phyloP scores from a whole-genome alignment of 192 early-diverging fungal genomes.

The Phycomyces blakesleeanus region DNA sequence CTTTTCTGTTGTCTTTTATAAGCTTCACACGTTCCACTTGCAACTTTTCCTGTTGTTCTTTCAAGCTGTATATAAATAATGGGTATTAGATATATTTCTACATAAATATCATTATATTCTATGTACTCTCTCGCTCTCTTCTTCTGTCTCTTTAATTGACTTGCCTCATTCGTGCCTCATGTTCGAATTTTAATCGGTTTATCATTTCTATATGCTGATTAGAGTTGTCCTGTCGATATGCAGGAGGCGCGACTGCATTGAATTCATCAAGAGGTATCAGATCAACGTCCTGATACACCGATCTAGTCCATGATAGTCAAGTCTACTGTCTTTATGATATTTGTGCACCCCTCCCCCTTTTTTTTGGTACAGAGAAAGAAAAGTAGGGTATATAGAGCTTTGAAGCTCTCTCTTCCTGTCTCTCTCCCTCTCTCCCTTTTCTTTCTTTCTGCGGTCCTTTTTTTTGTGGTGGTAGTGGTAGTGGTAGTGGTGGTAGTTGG shows the following conservation, averaged over 20 bases:
- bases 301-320: slow-evolving; percentile 26
- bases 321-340: slow-evolving; percentile 3
- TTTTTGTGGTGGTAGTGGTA: too few relatives aligned
- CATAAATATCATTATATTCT: not conserved
- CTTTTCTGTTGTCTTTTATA: slow-evolving; percentile 29
- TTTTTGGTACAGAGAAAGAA: too few relatives aligned
- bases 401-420: too few relatives aligned
- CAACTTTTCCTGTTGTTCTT: slow-evolving; percentile 22
- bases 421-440: too few relatives aligned
- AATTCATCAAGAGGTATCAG: slow-evolving; percentile 43
- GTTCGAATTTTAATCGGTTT: slow-evolving; percentile 49
- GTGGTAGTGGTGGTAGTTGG: slow-evolving; percentile 1
- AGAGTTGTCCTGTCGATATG: slow-evolving; percentile 25
- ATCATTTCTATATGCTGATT: slow-evolving; percentile 52
- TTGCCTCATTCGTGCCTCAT: slow-evolving; percentile 44
- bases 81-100: too few relatives aligned
- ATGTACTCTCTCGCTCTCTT: not conserved
- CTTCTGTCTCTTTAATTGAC: slow-evolving; percentile 1
- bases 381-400: too few relatives aligned
- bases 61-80: slow-evolving; percentile 14
- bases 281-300: slow-evolving; percentile 52
- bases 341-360: not conserved
- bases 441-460: too few relatives aligned
- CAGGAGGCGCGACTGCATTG: slow-evolving; percentile 20
- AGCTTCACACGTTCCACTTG: slow-evolving; percentile 10